Conservation (phyloP, 345 rosid species). For the Ceriops zippeliana region DNA sequence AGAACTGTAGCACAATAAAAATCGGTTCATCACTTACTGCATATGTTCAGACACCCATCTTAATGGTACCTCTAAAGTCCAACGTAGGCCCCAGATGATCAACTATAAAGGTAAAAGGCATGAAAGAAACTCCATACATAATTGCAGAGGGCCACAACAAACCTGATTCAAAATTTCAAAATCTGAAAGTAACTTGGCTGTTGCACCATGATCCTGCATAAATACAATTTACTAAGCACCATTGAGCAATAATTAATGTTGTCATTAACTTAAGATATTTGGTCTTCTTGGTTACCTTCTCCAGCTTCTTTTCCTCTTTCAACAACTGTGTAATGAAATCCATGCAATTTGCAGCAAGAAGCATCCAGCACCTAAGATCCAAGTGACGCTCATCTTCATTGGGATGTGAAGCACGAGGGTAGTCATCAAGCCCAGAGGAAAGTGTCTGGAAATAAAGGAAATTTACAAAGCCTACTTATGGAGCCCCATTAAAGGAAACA, state of each 20-base stretch:
- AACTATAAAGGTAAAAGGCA: not conserved
- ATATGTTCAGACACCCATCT: not conserved
- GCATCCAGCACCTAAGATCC: conserved; percentile 98
- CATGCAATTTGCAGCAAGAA: conserved; percentile 88
- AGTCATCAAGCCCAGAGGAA: conserved; percentile 87
- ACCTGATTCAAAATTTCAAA: conserved; percentile 81
- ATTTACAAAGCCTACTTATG: conserved; percentile 14
- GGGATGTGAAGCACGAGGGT: conserved; percentile 96
- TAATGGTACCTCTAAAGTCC: not conserved
- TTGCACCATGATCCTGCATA: conserved; percentile 62
- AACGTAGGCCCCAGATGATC: no score
- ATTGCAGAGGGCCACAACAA: not conserved
- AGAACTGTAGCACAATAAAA: not conserved
- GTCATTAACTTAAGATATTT: conserved; percentile 1
- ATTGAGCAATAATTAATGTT: conserved; percentile 7
- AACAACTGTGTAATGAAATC: conserved; percentile 54
- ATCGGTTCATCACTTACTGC: not conserved
- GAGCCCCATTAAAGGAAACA: not conserved
- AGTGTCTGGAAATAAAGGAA: conserved; percentile 46
- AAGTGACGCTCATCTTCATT: conserved; percentile 80
- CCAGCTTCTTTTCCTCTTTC: conserved; percentile 29
- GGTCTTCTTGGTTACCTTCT: conserved; percentile 38
- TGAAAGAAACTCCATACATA: not conserved
- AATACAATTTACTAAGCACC: conserved; percentile 15
- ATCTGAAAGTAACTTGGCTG: conserved; percentile 65